Base-by-base conservation (phyloP, 768 basidiomycete species). In the Mycena filopes region DNA sequence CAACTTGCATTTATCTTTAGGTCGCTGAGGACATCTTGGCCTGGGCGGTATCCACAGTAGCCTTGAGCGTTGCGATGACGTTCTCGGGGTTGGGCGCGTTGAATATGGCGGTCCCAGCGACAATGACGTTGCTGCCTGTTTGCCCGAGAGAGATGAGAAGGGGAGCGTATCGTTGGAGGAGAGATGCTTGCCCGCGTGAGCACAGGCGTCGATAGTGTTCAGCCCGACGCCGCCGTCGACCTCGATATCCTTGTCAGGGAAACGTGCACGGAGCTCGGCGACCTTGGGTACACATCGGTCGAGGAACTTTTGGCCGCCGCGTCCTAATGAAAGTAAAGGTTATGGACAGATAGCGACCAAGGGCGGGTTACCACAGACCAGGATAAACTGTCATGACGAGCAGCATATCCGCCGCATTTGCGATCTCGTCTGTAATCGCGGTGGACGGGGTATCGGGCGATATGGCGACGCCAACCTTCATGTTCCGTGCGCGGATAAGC, bases 301-400 rank as follows among this genome's bases (percentile, higher is more conserved):
- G 71, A 98, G 81, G 78, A 99, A 99, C 77, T 97, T 98, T 76
- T 99, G 98, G 4, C 98, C 98, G 31, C 98, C 98, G 8, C 89
- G 89, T 41, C 97, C 93, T 93, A 66, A 36, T 21, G 50, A 43
- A 26, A 33, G 36, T 29, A 25, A 36, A 28, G 7, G 21, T 20
- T 31, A 47, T 25, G 26, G 43, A 20, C 28, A 5, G 29, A 15
- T n/a, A n/a, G 28, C 36, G 46, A 18, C 31, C 26, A 25, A 15
- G 25, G 16, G n/a, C 21, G 36, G 36, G 36, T 4, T 36, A 15
- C 5, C 29, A 56, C 73, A 51, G 68, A 91, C 93, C 97, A 47
- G 96, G 97, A 74, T 94, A 91, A 26, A 99, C 96, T 11, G 97
- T 99, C 97, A 99, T 99, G 71, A 99, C 96, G 66, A 99, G 88